Base-by-base conservation (phyloP, 2,329 filamentous ascomycete species). In the Colletotrichum sp. region DNA sequence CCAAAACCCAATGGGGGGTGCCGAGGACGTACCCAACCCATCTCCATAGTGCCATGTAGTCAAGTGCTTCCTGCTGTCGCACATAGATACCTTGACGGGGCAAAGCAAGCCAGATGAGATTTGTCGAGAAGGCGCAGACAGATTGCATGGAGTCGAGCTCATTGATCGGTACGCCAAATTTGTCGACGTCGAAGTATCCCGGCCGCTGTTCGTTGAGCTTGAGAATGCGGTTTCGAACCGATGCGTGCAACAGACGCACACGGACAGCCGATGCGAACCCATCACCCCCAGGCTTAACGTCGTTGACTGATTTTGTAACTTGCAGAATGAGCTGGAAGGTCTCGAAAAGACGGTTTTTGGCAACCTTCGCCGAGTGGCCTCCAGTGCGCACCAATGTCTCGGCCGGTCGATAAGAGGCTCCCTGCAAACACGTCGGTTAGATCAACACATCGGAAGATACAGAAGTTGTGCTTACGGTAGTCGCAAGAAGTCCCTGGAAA, bases 221-320 rank as follows among this genome's bases (percentile, higher is more conserved):
- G 80, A 93, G 85, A 71, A 94, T 93, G 13, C 91, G 89, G 71
- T 90, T 86, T 7, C 93, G 89, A 10, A 94, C 93, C 1, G 90
- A 89, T 1, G 92, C 90, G 79, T 94, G 93, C 4, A 94, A 86
- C 2, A 94, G 85, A 13, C 93, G 88, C 8, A 94, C 93, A 6
- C 92, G 89, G 13, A 94, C 87, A 3, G 91, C 91, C 4, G 92
- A 92, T 6, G 88, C 86, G 75, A 90, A 90, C 1, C 92, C 93
- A 12, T 89, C 89, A 5, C 92, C 92, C 2, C 90, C 91, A 4
- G 91, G 91, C 77, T 91, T 85, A 72, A 93, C 90, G 2, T 87
- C 88, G n/a, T 90, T 86, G 2, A 92, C 77, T 1, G 88, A 90
- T 52, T 86, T 85, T 4, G 91, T 93, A 75, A 91, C 92, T 79